phyloP scores from a whole-genome alignment of 164 flowering plant genomes.

The Cinnamomum chago region DNA sequence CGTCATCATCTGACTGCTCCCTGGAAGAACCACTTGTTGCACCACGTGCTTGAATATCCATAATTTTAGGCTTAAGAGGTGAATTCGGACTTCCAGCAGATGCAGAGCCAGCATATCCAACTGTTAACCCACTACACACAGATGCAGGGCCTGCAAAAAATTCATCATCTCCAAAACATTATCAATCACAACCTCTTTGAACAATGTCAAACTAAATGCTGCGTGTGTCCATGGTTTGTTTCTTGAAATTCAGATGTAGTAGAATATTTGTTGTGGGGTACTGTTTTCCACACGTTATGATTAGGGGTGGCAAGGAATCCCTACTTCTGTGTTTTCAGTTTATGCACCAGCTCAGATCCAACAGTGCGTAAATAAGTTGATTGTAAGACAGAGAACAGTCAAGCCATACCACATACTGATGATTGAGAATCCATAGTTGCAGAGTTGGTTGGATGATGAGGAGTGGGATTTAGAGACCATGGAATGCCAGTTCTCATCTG shows the following conservation, averaged over 20 bases:
- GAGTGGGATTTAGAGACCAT: slow-evolving; percentile 30
- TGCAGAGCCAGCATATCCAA: slow-evolving; percentile 27
- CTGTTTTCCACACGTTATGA: too few relatives aligned
- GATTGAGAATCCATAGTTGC: slow-evolving; percentile 56
- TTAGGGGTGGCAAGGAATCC: background rate
- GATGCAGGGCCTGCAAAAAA: slow-evolving; percentile 17
- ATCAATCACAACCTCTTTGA: background rate
- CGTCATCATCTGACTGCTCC: slow-evolving; percentile 65
- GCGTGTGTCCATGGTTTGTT: background rate
- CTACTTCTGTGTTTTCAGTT: background rate
- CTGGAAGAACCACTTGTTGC: slow-evolving; percentile 54
- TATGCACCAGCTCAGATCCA: background rate
- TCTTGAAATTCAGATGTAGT: background rate
- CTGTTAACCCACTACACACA: slow-evolving; percentile 16
- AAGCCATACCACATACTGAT: slow-evolving; percentile 53
- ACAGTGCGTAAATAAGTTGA: background rate
- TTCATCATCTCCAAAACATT: slow-evolving; percentile 1
- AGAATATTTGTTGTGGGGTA: background rate
- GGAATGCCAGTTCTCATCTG: slow-evolving; percentile 21
- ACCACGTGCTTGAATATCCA: slow-evolving; percentile 31
- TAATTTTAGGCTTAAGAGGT: slow-evolving; percentile 29
- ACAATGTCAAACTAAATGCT: background rate
- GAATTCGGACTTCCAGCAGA: slow-evolving; percentile 60
- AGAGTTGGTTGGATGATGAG: slow-evolving; percentile 27
- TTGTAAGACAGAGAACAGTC: background rate